These are phyloP conservation scores for Naganishia onofrii DNA, from an alignment of 768 basidiomycete genomes.

Conservation along the genomic window DNA sequence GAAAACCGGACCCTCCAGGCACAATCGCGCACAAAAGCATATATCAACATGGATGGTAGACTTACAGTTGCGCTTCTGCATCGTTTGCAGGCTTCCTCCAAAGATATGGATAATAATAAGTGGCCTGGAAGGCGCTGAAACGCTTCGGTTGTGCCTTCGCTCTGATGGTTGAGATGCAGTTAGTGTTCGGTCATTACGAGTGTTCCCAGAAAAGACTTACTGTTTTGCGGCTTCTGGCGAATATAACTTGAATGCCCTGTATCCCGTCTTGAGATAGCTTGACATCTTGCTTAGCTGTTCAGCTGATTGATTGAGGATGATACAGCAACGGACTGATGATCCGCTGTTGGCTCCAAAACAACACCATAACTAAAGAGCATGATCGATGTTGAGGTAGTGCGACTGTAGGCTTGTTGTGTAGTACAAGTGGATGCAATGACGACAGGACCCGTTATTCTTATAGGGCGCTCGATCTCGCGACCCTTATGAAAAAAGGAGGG, in stretches of 20 bases:
- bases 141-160: slow-evolving; percentile 34
- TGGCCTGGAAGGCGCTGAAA: slow-evolving; percentile 48
- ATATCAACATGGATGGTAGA: slow-evolving; percentile 15
- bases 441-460: background rate
- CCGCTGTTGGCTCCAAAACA: background rate
- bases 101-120: slow-evolving; percentile 41
- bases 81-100: slow-evolving; percentile 44
- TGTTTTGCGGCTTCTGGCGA: slow-evolving; percentile 19
- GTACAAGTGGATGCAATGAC: background rate
- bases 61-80: slow-evolving; percentile 49
- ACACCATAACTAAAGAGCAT: background rate
- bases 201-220: background rate
- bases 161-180: background rate
- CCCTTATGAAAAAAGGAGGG: no score
- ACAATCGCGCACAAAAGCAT: background rate
- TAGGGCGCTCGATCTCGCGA: no score
- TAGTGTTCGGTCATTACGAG: background rate
- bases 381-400: background rate
- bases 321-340: background rate
- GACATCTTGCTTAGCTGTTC: slow-evolving; percentile 6
- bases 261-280: slow-evolving; percentile 22
- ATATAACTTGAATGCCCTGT: slow-evolving; percentile 10
- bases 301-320: background rate
- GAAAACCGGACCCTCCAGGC: slow-evolving; percentile 8
- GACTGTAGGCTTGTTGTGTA: background rate